A percentile compares a stretch with the other conserved stretches of the same genome.
phyloP scores from a whole-genome alignment of 306 rosid genomes.

The Malus sylvestris region DNA sequence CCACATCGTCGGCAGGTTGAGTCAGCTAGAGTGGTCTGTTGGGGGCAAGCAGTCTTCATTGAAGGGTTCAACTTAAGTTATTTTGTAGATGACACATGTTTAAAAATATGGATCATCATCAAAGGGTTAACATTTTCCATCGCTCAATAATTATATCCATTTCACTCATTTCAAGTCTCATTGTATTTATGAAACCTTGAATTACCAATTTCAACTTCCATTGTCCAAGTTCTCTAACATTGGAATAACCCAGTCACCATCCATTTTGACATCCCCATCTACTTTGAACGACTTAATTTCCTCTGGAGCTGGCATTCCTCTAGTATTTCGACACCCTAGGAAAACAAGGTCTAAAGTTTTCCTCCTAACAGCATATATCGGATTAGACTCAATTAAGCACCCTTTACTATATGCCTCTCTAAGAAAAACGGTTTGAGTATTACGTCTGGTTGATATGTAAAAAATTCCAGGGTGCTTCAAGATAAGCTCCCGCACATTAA shows the following conservation, averaged over 20 bases:
- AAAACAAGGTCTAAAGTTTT: constrained; percentile 59
- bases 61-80: neutral
- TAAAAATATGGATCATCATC: neutral
- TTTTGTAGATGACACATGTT: neutral
- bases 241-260: constrained; percentile 58
- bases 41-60: neutral
- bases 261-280: constrained; percentile 26
- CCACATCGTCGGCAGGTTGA: neutral
- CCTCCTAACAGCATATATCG: constrained; percentile 37
- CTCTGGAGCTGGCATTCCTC: constrained; percentile 24
- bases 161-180: neutral
- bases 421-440: constrained; percentile 53
- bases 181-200: neutral
- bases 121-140: neutral
- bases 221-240: constrained; percentile 44
- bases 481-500: constrained; percentile 57
- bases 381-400: constrained; percentile 48
- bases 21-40: neutral
- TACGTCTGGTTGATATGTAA: constrained; percentile 66
- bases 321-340: constrained; percentile 43
- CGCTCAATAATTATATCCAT: neutral
- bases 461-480: constrained; percentile 62
- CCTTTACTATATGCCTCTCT: constrained; percentile 61
- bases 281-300: constrained; percentile 15
- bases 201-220: constrained; percentile 11